Conservation (phyloP, 176 grass and related monocot genomes). For the Zea luxurians region DNA sequence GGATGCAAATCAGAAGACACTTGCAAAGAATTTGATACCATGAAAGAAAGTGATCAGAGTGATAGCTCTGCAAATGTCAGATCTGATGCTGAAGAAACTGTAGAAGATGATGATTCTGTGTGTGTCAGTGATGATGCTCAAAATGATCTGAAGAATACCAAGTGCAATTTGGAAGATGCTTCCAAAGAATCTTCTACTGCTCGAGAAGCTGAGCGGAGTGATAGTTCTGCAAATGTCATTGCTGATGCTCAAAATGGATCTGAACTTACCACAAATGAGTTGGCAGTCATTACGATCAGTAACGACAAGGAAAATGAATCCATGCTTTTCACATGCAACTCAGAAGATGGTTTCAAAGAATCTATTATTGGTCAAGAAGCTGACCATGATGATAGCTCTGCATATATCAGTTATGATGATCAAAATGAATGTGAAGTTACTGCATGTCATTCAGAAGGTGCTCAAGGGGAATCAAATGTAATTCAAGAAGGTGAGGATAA, state of each 20-base stretch:
- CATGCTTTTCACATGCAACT: background rate
- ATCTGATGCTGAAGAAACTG: background rate
- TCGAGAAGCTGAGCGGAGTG: background rate
- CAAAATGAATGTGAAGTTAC: constrained; percentile 10
- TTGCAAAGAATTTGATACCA: background rate
- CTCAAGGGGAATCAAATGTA: constrained; percentile 16
- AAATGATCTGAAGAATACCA: background rate
- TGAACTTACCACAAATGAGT: background rate
- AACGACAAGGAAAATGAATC: constrained; percentile 15
- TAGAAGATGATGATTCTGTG: constrained; percentile 8
- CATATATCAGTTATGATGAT: constrained; percentile 8
- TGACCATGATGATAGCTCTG: constrained; percentile 3
- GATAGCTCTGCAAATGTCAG: background rate
- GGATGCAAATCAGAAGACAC: background rate
- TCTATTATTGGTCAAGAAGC: constrained; percentile 33
- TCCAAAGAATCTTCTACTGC: background rate
- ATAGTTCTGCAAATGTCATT: background rate
- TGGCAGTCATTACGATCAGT: background rate
- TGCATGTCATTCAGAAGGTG: constrained; percentile 11
- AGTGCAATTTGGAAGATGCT: background rate
- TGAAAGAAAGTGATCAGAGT: constrained; percentile 1
- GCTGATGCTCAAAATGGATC: constrained; percentile 7
- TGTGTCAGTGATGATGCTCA: constrained; percentile 25
- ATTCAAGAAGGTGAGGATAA: background rate
- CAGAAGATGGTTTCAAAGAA: constrained; percentile 26